Conservation (phyloP, 176 grass and related monocot genomes). For the Tillandsia leiboldiana region DNA sequence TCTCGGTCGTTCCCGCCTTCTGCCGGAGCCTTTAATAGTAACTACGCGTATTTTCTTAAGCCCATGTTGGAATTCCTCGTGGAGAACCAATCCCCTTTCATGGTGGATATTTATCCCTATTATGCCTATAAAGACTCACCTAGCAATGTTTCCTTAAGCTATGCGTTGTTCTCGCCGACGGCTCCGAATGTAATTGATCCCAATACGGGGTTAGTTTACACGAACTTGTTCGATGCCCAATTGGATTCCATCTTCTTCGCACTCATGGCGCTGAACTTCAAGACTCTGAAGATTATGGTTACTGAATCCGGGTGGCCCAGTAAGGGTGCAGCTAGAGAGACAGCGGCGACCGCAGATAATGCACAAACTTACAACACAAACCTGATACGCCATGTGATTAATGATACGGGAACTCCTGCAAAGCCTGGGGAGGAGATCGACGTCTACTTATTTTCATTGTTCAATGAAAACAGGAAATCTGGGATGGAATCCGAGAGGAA, state of each 20-base stretch:
- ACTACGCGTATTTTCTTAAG: constrained; percentile 78
- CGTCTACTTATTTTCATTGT: constrained; percentile 91
- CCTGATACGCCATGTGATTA: constrained; percentile 69
- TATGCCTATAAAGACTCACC: constrained; percentile 85
- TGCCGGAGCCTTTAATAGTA: constrained; percentile 84
- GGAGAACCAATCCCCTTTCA: constrained; percentile 87
- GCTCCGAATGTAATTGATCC: constrained; percentile 68
- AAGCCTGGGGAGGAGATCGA: constrained; percentile 84
- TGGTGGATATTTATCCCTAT: constrained; percentile 95
- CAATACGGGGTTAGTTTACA: constrained; percentile 84
- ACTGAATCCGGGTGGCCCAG: constrained; percentile 86
- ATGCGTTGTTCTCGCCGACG: constrained; percentile 56
- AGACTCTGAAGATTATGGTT: constrained; percentile 85
- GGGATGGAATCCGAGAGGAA: constrained; percentile 91
- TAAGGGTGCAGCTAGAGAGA: constrained; percentile 69
- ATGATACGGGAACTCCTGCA: constrained; percentile 78
- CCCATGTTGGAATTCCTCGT: constrained; percentile 92
- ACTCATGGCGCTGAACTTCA: constrained; percentile 84
- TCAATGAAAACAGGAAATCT: constrained; percentile 93
- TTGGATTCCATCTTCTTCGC: constrained; percentile 86
- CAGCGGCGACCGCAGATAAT: constrained; percentile 68
- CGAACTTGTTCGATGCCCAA: constrained; percentile 93
- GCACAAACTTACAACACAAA: constrained; percentile 95
- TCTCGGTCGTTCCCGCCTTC: constrained; percentile 90
- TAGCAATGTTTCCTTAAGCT: constrained; percentile 73